These are phyloP conservation scores for Hypericum perforatum DNA, from an alignment of 345 rosid genomes.

Conservation along the genomic window DNA sequence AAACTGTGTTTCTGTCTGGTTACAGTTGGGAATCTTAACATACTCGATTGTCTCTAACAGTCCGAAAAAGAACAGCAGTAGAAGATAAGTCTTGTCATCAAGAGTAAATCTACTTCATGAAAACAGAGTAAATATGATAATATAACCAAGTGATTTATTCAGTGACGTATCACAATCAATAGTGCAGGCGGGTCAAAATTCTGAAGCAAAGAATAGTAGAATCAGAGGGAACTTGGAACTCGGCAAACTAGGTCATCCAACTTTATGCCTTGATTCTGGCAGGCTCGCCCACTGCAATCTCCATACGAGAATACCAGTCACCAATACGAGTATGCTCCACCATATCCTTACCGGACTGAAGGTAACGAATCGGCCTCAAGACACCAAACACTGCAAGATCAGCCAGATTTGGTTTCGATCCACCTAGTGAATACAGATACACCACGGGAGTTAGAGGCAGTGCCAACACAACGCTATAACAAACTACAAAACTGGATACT, in stretches of 20 bases:
- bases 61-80: too few species aligned
- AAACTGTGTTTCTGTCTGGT: too few species aligned
- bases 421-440: conserved; percentile 37
- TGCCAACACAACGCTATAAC: neutral
- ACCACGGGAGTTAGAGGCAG: neutral
- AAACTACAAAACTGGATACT: conserved; percentile 3
- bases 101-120: too few species aligned
- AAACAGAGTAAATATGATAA: too few species aligned
- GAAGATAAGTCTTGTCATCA: too few species aligned
- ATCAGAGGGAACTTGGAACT: neutral
- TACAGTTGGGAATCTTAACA: too few species aligned
- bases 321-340: conserved; percentile 78
- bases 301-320: conserved; percentile 79
- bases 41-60: too few species aligned
- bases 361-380: conserved; percentile 76
- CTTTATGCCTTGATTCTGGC: conserved; percentile 34
- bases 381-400: conserved; percentile 91
- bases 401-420: conserved; percentile 70
- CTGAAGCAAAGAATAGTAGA: too few species aligned
- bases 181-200: too few species aligned
- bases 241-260: neutral
- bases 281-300: conserved; percentile 56
- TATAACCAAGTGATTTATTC: too few species aligned
- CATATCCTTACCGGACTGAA: conserved; percentile 80
- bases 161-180: too few species aligned